These are phyloP conservation scores for Calocera cornea DNA, from an alignment of 768 basidiomycete species.

Conservation along the genomic window DNA sequence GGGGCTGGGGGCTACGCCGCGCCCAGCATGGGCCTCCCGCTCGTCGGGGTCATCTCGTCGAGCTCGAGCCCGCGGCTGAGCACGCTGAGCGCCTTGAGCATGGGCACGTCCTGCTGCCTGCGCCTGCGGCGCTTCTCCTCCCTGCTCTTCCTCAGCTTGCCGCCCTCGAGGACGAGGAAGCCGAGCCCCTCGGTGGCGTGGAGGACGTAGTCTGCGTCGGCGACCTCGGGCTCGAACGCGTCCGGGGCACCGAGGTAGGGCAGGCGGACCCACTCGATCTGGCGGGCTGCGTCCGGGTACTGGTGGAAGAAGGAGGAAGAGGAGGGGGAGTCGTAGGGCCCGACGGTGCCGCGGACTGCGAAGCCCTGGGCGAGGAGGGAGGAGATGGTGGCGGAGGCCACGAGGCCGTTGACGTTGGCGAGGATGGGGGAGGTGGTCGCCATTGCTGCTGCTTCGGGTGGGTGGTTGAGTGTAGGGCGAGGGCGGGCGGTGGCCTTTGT, in stretches of 20 bases:
- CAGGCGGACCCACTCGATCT: background rate
- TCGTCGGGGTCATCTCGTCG: conserved; percentile 3
- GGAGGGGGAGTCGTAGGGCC: background rate
- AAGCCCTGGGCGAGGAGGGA: conserved; percentile 3
- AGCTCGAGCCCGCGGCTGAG: background rate
- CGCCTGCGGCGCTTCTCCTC: background rate
- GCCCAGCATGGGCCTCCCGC: background rate
- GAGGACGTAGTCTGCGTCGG: background rate
- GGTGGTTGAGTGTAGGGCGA: background rate
- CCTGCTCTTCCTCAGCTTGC: background rate
- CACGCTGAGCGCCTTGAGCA: background rate
- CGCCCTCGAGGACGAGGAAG: background rate
- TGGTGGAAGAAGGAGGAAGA: background rate
- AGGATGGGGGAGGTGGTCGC: background rate
- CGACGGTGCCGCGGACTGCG: background rate
- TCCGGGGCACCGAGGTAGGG: background rate
- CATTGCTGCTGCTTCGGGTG: background rate
- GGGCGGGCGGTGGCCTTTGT: background rate
- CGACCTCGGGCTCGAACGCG: background rate
- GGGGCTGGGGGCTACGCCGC: background rate
- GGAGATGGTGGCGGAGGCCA: background rate
- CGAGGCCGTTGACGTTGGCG: conserved; percentile 1
- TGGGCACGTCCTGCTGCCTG: background rate
- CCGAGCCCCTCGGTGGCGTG: background rate
- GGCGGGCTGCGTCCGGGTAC: background rate